Base-by-base conservation (phyloP, 2,329 filamentous ascomycete species). In the Rutstroemia sp. region DNA sequence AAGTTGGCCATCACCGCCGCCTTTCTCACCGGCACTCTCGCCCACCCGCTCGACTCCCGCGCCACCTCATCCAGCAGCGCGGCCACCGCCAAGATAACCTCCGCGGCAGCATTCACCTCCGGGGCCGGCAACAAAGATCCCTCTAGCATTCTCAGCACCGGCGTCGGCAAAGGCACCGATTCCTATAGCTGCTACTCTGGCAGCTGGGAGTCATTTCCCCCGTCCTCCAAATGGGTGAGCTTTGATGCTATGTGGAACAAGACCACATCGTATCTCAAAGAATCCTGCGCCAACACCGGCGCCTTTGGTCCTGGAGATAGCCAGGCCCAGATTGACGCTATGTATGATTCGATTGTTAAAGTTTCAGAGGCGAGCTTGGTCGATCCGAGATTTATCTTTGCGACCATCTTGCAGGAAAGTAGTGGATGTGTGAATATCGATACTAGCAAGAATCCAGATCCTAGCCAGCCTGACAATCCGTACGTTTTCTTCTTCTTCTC, bases 321-420 rank as follows among this genome's bases (percentile, higher is more conserved):
- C 21, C 23, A 21, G 5, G 30, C 55, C 14, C 63, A 67, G 27
- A 66, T 61, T 6, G n/a, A 56, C 14, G 19, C 59, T 6, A 58
- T 70, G 23, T 58, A 58, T 10, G 56, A 62, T 23, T 56, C 61
- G 8, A 69, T 67, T 30, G 61, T 68, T 30, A 44, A 52, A 7
- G 61, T 68, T 6, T 59, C 67, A 2, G 49, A 57, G 7, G 52
- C 62, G 9, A 59, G 63, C 12, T 45, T 56, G 0, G 62, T 71
- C 8, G 67, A 71, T 53, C 66, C 65, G 37, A 61, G 68, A 14
- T 68, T 69, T 54, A 68, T 70, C 23, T 61, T 70, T 7, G 69
- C 69, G 6, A 61, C 66, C 2, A 66, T 71, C 14, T 63, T 70
- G 57, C 69, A 71, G 58, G 69, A 71, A 54, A 55, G 53, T 9